Evolutionary conservation across 768 basidiomycete species (phyloP).

Genomic region (Rubroboletus satanas): DNA sequence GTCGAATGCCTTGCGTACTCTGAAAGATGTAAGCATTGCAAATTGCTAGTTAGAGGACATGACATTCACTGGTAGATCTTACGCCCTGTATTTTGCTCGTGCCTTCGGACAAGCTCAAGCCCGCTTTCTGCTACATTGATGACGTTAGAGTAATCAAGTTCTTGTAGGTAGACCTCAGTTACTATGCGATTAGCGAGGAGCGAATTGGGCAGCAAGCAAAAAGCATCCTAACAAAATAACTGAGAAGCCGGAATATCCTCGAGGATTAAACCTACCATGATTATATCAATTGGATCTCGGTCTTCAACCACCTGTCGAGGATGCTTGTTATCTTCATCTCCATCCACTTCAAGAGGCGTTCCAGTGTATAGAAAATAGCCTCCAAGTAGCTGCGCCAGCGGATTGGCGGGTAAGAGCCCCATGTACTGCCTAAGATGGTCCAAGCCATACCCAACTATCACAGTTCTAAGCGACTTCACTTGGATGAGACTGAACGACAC

Average conservation of each 20-base stretch:
- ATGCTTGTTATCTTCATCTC: slow-evolving; percentile 19
- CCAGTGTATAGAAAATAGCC: slow-evolving; percentile 68
- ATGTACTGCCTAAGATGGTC: slow-evolving; percentile 57
- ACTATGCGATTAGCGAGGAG: slow-evolving; percentile 66
- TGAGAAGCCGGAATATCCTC: background rate
- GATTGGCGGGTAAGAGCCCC: slow-evolving; percentile 57
- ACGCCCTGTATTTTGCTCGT: slow-evolving; percentile 58
- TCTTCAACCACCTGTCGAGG: slow-evolving; percentile 25
- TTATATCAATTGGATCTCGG: slow-evolving; percentile 54
- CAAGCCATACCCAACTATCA: slow-evolving; percentile 59
- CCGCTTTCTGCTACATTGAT: slow-evolving; percentile 71
- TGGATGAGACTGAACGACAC: slow-evolving; percentile 21
- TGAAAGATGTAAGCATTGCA: slow-evolving; percentile 28
- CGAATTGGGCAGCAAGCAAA: slow-evolving; percentile 47
- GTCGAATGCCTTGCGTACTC: slow-evolving; percentile 66
- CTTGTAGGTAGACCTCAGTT: slow-evolving; percentile 59
- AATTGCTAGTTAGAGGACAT: background rate
- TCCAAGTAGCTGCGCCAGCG: slow-evolving; percentile 53
- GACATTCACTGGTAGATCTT: slow-evolving; percentile 44
- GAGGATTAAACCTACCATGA: slow-evolving; percentile 48
- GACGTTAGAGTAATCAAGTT: slow-evolving; percentile 71
- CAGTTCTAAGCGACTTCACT: background rate
- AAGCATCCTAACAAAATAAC: slow-evolving; percentile 47
- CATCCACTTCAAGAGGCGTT: slow-evolving; percentile 41
- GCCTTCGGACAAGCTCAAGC: slow-evolving; percentile 48